These are phyloP conservation scores for Penicillium ucsense DNA, from an alignment of 495 filamentous ascomycete genomes.

Conservation along the genomic window DNA sequence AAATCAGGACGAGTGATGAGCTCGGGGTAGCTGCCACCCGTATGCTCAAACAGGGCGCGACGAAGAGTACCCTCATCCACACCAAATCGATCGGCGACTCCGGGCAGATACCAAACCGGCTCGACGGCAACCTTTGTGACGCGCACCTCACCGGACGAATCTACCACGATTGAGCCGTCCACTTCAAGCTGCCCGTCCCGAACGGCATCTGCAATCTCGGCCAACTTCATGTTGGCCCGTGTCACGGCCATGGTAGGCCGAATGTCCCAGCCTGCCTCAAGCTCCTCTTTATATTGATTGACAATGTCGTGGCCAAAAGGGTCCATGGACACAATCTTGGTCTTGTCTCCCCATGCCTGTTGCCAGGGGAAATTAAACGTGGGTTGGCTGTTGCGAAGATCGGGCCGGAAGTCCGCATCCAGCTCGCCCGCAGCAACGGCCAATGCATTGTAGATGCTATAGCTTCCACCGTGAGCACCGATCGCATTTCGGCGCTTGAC, in stretches of 20 bases:
- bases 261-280: conserved; percentile 74
- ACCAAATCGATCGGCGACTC: conserved; percentile 89
- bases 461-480: conserved; percentile 93
- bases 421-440: conserved; percentile 88
- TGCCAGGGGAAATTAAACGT: conserved; percentile 82
- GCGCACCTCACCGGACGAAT: conserved; percentile 71
- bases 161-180: conserved; percentile 86
- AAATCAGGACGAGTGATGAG: conserved; percentile 88
- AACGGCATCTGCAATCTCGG: conserved; percentile 86
- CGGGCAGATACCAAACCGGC: conserved; percentile 92
- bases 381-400: conserved; percentile 91
- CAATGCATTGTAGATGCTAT: conserved; percentile 91
- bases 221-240: conserved; percentile 91
- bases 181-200: conserved; percentile 66
- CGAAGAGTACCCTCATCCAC: conserved; percentile 86
- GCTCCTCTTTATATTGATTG: conserved; percentile 28
- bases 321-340: conserved; percentile 97
- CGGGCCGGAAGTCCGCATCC: conserved; percentile 72
- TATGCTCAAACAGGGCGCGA: conserved; percentile 85
- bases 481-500: conserved; percentile 80
- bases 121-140: conserved; percentile 97
- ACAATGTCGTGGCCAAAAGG: conserved; percentile 73
- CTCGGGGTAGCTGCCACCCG: conserved; percentile 85
- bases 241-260: conserved; percentile 93
- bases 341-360: conserved; percentile 78